Evolutionary conservation across 352 stramenopile genomes (phyloP).

Genomic region (Thalassiosira hispida): DNA sequence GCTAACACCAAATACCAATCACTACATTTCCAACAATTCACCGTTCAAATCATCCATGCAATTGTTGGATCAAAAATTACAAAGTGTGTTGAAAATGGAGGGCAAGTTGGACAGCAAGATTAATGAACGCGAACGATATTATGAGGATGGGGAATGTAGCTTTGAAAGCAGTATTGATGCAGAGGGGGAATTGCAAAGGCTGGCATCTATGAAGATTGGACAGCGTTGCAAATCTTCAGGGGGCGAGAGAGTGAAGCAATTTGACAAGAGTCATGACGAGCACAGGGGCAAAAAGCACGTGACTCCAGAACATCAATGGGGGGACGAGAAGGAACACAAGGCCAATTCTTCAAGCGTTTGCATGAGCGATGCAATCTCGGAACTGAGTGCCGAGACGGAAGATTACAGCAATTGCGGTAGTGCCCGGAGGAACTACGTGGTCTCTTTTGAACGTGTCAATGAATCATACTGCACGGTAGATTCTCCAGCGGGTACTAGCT

Average conservation of each 20-base stretch:
- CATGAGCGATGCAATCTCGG: not conserved
- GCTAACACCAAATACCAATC: conserved; percentile 10
- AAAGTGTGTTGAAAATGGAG: conserved; percentile 28
- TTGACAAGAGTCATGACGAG: too few species aligned
- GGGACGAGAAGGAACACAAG: not conserved
- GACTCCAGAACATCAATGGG: too few species aligned
- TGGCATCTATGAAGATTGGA: too few species aligned
- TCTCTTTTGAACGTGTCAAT: too few species aligned
- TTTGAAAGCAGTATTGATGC: too few species aligned
- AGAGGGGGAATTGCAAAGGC: too few species aligned
- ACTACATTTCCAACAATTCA: conserved; percentile 20
- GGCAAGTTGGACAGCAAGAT: conserved; percentile 20
- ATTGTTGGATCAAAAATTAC: conserved; percentile 33
- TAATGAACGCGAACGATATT: conserved; percentile 4
- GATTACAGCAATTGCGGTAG: not conserved
- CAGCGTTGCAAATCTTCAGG: too few species aligned
- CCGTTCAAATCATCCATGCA: conserved; percentile 27
- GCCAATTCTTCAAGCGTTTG: not conserved
- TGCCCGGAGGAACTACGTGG: too few species aligned
- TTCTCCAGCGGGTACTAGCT: too few species aligned
- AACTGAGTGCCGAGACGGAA: not conserved
- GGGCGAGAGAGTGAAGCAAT: too few species aligned
- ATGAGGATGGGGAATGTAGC: not conserved
- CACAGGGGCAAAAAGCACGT: too few species aligned
- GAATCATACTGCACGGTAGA: too few species aligned